Percentiles rank a stretch among this genome's conserved stretches.
Conservation (phyloP, 192 early-diverging fungal species). For the Chytriomyces hyalinus region DNA sequence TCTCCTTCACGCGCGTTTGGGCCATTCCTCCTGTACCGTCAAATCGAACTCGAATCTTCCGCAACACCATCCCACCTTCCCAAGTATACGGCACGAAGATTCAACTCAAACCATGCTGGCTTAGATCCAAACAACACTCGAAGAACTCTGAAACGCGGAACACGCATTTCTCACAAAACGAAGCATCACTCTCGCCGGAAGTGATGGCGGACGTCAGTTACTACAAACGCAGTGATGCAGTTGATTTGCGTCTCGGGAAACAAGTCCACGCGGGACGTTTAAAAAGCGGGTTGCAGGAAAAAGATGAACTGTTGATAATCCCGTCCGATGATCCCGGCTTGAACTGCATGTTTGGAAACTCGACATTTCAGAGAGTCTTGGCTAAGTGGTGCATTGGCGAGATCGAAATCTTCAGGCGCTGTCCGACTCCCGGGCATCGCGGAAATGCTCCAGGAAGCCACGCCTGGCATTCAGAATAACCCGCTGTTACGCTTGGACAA, state of each 20-base stretch:
- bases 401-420: too few species aligned
- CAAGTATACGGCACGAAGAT: not conserved
- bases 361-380: too few species aligned
- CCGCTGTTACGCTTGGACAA: too few species aligned
- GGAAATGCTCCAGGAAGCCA: too few species aligned
- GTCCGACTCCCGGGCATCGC: too few species aligned
- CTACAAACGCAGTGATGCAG: not conserved
- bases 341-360: too few species aligned
- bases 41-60: not conserved
- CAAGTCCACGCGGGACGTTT: not conserved
- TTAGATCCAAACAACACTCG: not conserved
- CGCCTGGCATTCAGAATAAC: too few species aligned
- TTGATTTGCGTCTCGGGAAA: not conserved
- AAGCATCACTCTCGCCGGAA: constrained; percentile 13
- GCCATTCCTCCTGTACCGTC: not conserved
- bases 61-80: not conserved
- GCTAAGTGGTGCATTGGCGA: too few species aligned
- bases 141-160: constrained; percentile 24
- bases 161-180: constrained; percentile 13
- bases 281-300: too few species aligned
- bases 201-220: not conserved
- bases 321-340: too few species aligned
- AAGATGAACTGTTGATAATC: too few species aligned
- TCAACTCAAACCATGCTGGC: not conserved
- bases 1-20: not conserved